These are phyloP conservation scores for Leersia perrieri DNA, from an alignment of 176 grass and related monocot genomes.

Conservation along the genomic window DNA sequence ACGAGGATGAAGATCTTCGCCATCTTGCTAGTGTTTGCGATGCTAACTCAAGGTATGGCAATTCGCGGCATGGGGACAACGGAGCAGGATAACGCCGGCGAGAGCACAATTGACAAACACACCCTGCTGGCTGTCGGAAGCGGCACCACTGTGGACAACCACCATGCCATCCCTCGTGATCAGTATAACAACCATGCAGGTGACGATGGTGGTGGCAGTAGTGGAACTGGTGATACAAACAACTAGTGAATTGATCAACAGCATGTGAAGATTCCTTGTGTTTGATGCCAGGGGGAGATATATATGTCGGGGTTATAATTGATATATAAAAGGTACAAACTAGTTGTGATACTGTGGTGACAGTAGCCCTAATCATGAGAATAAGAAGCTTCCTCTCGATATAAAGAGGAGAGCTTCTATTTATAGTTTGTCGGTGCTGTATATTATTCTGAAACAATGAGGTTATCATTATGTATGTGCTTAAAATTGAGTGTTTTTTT, in stretches of 20 bases:
- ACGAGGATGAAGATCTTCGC: background rate
- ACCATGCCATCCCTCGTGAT: constrained; percentile 53
- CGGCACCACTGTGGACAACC: constrained; percentile 36
- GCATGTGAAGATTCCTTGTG: background rate
- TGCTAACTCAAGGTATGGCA: background rate
- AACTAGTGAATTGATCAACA: constrained; percentile 5
- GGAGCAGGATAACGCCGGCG: background rate
- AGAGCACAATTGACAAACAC: background rate
- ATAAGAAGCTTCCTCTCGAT: no score
- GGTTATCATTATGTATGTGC: no score
- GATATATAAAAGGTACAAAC: no score
- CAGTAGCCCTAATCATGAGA: no score
- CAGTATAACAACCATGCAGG: constrained; percentile 45
- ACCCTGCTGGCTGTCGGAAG: background rate
- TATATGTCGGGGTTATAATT: background rate
- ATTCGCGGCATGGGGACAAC: background rate
- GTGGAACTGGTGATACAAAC: constrained; percentile 24
- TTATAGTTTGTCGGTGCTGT: no score
- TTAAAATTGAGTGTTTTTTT: no score
- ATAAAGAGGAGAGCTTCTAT: no score
- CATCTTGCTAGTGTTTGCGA: background rate
- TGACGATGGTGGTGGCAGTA: background rate
- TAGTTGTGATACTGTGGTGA: no score
- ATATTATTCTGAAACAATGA: no score
- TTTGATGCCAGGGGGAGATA: background rate